phyloP scores from a whole-genome alignment of 495 filamentous ascomycete genomes.

The Jackrogersella multiformis region DNA sequence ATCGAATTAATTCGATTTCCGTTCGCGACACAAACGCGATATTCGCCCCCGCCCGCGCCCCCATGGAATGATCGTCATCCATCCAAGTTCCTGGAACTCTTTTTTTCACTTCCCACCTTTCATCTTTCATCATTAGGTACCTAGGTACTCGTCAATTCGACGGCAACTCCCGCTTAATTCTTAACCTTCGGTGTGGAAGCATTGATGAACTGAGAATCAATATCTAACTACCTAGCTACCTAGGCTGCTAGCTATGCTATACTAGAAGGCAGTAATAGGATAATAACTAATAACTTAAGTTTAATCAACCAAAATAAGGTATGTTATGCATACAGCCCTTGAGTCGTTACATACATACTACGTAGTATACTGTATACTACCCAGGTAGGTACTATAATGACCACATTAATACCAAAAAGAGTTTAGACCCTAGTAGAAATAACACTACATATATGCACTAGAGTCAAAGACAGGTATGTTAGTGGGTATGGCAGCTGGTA shows the following conservation, averaged over 20 bases:
- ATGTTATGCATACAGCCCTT: constrained; percentile 27
- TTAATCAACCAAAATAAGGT: constrained; percentile 10
- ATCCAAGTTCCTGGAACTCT: background rate
- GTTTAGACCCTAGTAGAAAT: constrained; percentile 22
- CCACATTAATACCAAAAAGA: constrained; percentile 15
- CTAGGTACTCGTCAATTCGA: background rate
- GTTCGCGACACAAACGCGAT: constrained; percentile 9
- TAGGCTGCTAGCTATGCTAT: too few species aligned
- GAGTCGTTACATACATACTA: too few species aligned
- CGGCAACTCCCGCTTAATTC: background rate
- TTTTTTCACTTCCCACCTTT: background rate
- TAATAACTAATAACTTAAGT: constrained; percentile 9
- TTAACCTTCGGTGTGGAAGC: background rate
- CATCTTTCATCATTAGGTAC: too few species aligned
- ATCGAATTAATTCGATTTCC: constrained; percentile 7
- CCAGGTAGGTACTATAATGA: constrained; percentile 4
- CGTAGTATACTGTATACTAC: too few species aligned
- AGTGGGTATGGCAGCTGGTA: too few species aligned
- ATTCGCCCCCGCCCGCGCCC: background rate
- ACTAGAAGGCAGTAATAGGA: background rate
- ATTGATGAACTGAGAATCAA: background rate
- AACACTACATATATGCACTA: background rate
- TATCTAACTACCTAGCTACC: background rate
- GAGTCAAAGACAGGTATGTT: constrained; percentile 1
- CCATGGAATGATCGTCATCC: constrained; percentile 8